phyloP scores from a whole-genome alignment of 192 early-diverging fungal genomes.

The Coemansia sp. region DNA sequence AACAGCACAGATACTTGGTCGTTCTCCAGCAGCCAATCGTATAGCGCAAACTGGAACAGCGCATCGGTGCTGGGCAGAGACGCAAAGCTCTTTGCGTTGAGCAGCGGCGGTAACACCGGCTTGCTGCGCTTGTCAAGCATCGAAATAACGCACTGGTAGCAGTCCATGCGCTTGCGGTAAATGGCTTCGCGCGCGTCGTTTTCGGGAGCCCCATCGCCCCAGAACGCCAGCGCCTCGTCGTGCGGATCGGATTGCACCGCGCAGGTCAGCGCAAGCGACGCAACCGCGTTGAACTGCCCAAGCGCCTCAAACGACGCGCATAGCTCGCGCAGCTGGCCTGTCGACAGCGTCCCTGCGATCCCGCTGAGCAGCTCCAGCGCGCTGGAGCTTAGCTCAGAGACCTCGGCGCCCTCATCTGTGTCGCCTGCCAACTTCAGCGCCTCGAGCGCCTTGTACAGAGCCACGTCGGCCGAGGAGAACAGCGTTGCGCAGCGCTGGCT shows the following conservation, averaged over 20 bases:
- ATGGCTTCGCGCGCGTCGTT: conserved; percentile 46
- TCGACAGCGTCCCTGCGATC: conserved; percentile 51
- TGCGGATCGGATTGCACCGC: conserved; percentile 59
- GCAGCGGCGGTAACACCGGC: not conserved
- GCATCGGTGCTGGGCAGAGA: conserved; percentile 57
- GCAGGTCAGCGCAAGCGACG: conserved; percentile 57
- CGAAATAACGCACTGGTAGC: conserved; percentile 47
- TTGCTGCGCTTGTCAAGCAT: conserved; percentile 30
- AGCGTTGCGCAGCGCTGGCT: conserved; percentile 64
- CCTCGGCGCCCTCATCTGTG: conserved; percentile 51
- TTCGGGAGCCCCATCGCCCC: conserved; percentile 57
- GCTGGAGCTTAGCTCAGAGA: conserved; percentile 32
- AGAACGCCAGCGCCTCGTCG: conserved; percentile 58
- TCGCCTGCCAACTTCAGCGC: conserved; percentile 55
- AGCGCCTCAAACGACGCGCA: conserved; percentile 54
- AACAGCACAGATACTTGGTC: conserved; percentile 53
- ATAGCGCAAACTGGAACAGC: conserved; percentile 67
- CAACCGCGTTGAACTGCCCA: conserved; percentile 50
- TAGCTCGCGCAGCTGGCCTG: conserved; percentile 53
- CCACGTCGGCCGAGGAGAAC: conserved; percentile 63
- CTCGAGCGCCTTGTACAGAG: conserved; percentile 66
- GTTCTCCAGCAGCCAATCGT: conserved; percentile 62
- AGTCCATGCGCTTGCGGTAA: conserved; percentile 44
- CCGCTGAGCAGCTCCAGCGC: conserved; percentile 53
- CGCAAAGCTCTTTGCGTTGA: conserved; percentile 14